Evolutionary conservation across 1,284 basidiomycete genomes (phyloP).

Genomic region (Entoloma clypeatum): DNA sequence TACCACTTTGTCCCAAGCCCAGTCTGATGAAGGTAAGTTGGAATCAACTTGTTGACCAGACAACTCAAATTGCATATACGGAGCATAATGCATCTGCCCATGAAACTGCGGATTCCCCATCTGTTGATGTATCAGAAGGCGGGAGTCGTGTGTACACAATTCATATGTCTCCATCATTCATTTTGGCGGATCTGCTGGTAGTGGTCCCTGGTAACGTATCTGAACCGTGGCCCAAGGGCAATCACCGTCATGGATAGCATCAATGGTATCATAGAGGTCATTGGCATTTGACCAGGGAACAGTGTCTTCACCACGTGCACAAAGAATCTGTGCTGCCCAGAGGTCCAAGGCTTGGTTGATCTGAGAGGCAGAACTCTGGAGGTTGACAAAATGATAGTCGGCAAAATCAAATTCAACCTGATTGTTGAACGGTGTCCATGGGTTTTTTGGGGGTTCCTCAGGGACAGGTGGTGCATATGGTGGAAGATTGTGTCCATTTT

Average conservation of each 20-base stretch:
- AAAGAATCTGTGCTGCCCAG: background rate
- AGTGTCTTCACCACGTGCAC: background rate
- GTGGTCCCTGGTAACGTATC: background rate
- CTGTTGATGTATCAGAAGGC: background rate
- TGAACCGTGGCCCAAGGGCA: background rate
- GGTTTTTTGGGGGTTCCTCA: background rate
- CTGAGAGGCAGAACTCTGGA: background rate
- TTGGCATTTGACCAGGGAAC: background rate
- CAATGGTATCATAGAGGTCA: background rate
- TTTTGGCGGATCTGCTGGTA: background rate
- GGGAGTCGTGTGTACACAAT: background rate
- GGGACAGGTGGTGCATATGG: background rate
- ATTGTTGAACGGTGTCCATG: background rate
- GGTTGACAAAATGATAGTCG: slow-evolving; percentile 1
- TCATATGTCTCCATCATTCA: background rate
- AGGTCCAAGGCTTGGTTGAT: background rate
- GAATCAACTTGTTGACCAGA: background rate
- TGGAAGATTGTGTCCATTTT: too few relatives aligned
- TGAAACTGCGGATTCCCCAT: background rate
- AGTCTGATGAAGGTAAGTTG: background rate
- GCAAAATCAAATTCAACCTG: background rate
- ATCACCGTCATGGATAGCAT: background rate
- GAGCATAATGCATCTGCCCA: background rate
- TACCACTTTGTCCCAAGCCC: slow-evolving; percentile 1
- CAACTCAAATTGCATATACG: background rate